A percentile compares a stretch with the other conserved stretches of the same genome.
Conservation (phyloP, 306 rosid genomes). For the Ziziphus jujuba region DNA sequence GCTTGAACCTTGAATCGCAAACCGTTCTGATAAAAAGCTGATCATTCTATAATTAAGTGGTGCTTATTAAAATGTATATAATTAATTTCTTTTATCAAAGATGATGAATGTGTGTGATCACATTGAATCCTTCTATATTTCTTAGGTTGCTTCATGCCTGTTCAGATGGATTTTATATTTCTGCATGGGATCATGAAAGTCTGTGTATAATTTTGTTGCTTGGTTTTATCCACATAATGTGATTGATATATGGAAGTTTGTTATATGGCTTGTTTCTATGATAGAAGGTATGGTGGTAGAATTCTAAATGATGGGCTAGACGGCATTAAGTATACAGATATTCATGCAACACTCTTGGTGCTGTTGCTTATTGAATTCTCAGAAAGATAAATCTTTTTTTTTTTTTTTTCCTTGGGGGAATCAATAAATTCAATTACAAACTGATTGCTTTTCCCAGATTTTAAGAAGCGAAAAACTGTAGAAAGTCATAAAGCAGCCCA, state of each 20-base stretch:
- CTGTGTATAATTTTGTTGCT: not conserved
- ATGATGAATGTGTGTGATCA: not conserved
- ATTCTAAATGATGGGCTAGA: too few species aligned
- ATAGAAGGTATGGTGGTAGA: not conserved
- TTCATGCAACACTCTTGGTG: not conserved
- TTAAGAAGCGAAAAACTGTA: slow-evolving; percentile 53
- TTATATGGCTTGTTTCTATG: too few species aligned
- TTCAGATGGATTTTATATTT: not conserved
- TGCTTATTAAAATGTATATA: not conserved
- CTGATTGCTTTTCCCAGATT: slow-evolving; percentile 46
- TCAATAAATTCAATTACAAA: not conserved
- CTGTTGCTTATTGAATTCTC: not conserved
- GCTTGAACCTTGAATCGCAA: slow-evolving; percentile 4
- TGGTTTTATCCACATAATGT: not conserved
- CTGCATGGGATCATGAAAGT: not conserved
- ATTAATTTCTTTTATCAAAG: not conserved
- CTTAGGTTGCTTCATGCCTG: not conserved
- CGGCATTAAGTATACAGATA: not conserved
- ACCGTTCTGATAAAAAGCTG: slow-evolving; percentile 11
- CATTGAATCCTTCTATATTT: not conserved
- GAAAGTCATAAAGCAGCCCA: slow-evolving; percentile 44
- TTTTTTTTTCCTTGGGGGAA: not conserved
- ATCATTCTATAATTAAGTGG: slow-evolving; percentile 17
- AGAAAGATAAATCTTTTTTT: not conserved
- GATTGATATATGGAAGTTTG: too few species aligned